Conservation (phyloP, 306 rosid species). For the Trifolium fragiferum region DNA sequence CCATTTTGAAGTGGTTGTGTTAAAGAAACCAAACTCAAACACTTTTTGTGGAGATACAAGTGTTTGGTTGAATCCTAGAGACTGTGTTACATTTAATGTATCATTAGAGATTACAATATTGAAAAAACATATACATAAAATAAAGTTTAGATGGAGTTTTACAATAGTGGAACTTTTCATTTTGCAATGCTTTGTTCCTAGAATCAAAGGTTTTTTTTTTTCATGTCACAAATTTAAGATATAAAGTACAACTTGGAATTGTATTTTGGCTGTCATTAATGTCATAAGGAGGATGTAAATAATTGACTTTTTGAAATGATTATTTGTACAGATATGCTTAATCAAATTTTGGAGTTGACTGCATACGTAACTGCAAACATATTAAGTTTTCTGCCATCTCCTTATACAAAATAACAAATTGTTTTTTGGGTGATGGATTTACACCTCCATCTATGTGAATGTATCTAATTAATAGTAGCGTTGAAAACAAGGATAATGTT, state of each 20-base stretch:
- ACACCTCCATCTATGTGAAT: too few relatives aligned
- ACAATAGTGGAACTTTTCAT: constrained; percentile 44
- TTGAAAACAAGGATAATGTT: too few relatives aligned
- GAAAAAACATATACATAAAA: constrained; percentile 16
- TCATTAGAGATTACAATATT: constrained; percentile 27
- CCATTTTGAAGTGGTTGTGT: constrained; percentile 38
- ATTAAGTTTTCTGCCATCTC: too few relatives aligned
- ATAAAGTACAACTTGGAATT: background rate
- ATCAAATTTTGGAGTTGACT: background rate
- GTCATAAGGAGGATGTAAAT: background rate
- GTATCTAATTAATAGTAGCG: too few relatives aligned
- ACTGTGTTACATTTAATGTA: constrained; percentile 48
- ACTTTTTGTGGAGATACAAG: constrained; percentile 50
- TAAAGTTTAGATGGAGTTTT: constrained; percentile 12
- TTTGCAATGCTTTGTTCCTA: constrained; percentile 14
- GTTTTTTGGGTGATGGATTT: too few relatives aligned
- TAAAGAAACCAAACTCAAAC: constrained; percentile 61
- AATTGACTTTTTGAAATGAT: background rate
- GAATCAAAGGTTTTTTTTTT: background rate
- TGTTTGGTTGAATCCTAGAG: constrained; percentile 48
- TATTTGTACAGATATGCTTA: background rate
- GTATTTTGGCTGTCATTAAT: background rate
- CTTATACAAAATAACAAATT: too few relatives aligned
- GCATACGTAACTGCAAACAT: background rate
- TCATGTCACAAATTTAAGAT: background rate